Evolutionary conservation across 2,329 filamentous ascomycete species (phyloP).

Genomic region (Domatiomyces catenatus): DNA sequence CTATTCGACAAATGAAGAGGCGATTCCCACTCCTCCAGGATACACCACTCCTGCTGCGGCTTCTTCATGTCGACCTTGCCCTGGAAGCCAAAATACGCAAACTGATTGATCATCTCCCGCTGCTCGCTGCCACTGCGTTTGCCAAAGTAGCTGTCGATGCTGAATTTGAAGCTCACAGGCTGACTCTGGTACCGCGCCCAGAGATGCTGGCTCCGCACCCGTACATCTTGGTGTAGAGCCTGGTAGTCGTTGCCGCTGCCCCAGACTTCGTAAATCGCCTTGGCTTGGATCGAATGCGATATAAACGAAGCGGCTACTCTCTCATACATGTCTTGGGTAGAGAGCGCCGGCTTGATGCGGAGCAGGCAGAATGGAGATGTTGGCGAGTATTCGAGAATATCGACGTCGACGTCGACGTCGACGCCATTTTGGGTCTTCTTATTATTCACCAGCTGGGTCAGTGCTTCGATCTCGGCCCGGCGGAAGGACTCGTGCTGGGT

Average conservation of each 20-base stretch:
- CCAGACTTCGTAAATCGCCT: slow-evolving; percentile 83
- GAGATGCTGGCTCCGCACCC: slow-evolving; percentile 40
- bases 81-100: slow-evolving; percentile 60
- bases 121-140: slow-evolving; percentile 50
- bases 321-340: slow-evolving; percentile 24
- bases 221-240: slow-evolving; percentile 52
- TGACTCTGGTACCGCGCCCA: slow-evolving; percentile 51
- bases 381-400: slow-evolving; percentile 59
- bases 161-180: slow-evolving; percentile 53
- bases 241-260: slow-evolving; percentile 50
- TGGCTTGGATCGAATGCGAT: slow-evolving; percentile 61
- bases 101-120: slow-evolving; percentile 63
- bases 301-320: slow-evolving; percentile 52
- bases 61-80: slow-evolving; percentile 64
- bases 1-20: background rate
- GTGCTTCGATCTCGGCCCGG: slow-evolving; percentile 62
- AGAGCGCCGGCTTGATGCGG: slow-evolving; percentile 30
- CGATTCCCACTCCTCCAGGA: slow-evolving; percentile 68
- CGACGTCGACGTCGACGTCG: slow-evolving; percentile 38
- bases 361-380: slow-evolving; percentile 75
- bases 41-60: slow-evolving; percentile 57
- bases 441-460: slow-evolving; percentile 43
- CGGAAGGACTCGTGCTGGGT: slow-evolving; percentile 89
- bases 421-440: background rate
- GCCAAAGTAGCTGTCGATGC: slow-evolving; percentile 66